Conservation (phyloP, 352 stramenopile genomes). For the Globisporangium irregulare region DNA sequence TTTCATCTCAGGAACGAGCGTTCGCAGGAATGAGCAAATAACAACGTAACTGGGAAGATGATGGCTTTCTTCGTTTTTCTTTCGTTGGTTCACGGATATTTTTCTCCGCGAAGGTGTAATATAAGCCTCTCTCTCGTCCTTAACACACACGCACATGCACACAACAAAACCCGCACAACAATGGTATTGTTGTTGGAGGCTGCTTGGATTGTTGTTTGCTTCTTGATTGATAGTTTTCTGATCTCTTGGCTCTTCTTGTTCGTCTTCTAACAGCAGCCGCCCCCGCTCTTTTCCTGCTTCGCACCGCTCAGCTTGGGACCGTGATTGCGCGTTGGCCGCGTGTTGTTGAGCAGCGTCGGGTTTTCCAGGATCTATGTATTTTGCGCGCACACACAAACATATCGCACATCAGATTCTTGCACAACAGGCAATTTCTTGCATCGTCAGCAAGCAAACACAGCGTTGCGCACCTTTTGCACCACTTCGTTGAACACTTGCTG, state of each 20-base stretch:
- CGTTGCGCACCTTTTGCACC: slow-evolving; percentile 92
- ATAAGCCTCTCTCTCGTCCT: no score
- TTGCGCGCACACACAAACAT: background rate
- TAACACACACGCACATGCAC: background rate
- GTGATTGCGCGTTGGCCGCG: slow-evolving; percentile 53
- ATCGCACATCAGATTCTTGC: slow-evolving; percentile 1
- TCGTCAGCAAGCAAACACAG: background rate
- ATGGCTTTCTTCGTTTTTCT: no score
- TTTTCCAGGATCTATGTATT: slow-evolving; percentile 85
- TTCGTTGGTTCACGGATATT: no score
- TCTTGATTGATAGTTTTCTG: background rate
- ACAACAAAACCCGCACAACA: background rate
- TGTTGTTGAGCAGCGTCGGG: slow-evolving; percentile 82
- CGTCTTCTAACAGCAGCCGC: slow-evolving; percentile 27
- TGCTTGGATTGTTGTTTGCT: background rate
- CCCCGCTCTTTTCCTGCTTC: slow-evolving; percentile 54
- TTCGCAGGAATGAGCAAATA: no score
- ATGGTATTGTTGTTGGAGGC: background rate
- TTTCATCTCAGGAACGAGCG: no score
- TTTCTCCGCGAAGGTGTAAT: no score
- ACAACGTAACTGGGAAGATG: no score
- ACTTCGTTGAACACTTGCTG: slow-evolving; percentile 98
- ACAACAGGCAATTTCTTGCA: background rate
- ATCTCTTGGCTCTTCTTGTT: background rate
- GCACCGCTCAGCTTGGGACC: slow-evolving; percentile 32